Conservation (phyloP, 768 basidiomycete species). For the Termitomyces eurrhizus region DNA sequence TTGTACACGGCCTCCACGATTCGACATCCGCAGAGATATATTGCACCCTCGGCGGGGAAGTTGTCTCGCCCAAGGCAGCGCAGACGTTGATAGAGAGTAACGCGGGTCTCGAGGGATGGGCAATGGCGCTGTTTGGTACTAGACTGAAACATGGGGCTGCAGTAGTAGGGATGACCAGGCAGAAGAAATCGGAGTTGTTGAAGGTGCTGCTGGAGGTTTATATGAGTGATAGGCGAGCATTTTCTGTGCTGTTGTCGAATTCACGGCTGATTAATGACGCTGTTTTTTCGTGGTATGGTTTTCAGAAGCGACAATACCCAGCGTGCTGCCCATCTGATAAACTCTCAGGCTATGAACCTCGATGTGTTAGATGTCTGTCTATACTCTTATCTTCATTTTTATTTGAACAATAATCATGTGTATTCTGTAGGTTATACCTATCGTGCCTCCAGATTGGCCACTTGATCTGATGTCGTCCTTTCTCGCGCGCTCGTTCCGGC, state of each 20-base stretch:
- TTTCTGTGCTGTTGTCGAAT: too few species aligned
- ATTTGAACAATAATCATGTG: background rate
- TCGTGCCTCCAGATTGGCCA: slow-evolving; percentile 76
- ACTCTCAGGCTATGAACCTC: slow-evolving; percentile 76
- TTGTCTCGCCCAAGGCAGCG: slow-evolving; percentile 60
- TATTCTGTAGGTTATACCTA: slow-evolving; percentile 47
- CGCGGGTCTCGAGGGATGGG: slow-evolving; percentile 50
- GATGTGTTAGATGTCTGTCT: slow-evolving; percentile 71
- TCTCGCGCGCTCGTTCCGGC: slow-evolving; percentile 72
- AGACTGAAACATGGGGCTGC: slow-evolving; percentile 19
- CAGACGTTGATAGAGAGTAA: slow-evolving; percentile 44
- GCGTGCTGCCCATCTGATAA: slow-evolving; percentile 65
- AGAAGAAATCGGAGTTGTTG: slow-evolving; percentile 55
- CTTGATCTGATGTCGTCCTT: slow-evolving; percentile 70
- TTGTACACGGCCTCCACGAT: slow-evolving; percentile 72
- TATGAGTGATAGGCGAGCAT: slow-evolving; percentile 66
- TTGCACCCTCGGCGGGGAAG: slow-evolving; percentile 74
- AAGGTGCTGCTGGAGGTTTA: slow-evolving; percentile 77
- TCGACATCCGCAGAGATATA: slow-evolving; percentile 79
- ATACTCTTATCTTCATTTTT: background rate
- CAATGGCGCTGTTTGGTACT: slow-evolving; percentile 37
- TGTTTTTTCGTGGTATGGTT: background rate
- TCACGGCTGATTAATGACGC: too few species aligned
- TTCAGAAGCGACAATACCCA: slow-evolving; percentile 48
- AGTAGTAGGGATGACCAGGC: slow-evolving; percentile 21